Base-by-base conservation (phyloP, 2,329 filamentous ascomycete genomes). In the Cladophialophora carrionii region DNA sequence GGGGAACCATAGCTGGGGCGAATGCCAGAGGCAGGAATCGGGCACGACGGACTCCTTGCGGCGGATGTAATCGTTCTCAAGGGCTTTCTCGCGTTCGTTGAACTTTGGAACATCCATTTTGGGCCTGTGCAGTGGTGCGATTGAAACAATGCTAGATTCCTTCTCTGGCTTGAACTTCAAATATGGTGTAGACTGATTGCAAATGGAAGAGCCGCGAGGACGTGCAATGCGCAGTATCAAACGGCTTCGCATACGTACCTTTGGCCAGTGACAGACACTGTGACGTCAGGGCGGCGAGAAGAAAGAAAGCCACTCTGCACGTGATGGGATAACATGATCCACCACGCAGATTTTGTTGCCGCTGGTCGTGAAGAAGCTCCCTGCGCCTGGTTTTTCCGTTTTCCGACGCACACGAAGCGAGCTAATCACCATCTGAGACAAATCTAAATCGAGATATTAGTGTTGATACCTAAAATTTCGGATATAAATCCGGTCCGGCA, bases 51-150 rank as follows among this genome's bases (percentile, higher is more conserved):
- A 71, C 69, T 71, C 69, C 54, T 62, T 68, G 49, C 60, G 61
- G n/a, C 69, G 64, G 59, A 71, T 71, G 53, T 70, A 71, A 2
- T 71, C 68, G 55, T 70, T 58, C 56, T 71, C 69, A 5, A 71
- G 57, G 7, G 66, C 69, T 46, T 71, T 71, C 52, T 71, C 69
- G 31, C 69, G 68, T 57, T 70, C 62, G 56, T 70, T 64, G 66
- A 71, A 70, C 46, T 65, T 64, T 10, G 69, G 69, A n/a, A 70
- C 51, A 8, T 71, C 63, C 69, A 71, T 71, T 10, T 24, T 62
- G 29, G 29, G 26, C 41, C 2, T 2, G 24, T 26, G 8, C 2
- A n/a, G 4, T 26, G 48, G 22, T 51, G 48, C 1, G 26, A 51
- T 29, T 26, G 12, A 22, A 17, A 20, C 12, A 4, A 26, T 7